Evolutionary conservation across 2,329 filamentous ascomycete species (phyloP).

Genomic region (Plenodomus biglobosus): DNA sequence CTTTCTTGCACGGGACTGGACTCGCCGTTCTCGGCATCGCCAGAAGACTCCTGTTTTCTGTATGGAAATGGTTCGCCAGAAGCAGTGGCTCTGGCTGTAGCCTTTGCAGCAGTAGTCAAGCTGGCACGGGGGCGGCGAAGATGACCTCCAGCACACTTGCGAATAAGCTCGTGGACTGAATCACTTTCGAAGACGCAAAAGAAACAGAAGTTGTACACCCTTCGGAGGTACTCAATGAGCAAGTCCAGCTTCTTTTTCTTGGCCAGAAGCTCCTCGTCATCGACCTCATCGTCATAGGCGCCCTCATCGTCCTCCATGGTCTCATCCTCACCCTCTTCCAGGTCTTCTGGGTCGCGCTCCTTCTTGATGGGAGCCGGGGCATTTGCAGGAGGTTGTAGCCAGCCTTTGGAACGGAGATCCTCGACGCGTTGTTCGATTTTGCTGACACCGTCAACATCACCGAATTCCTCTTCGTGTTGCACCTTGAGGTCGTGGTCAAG

Average conservation of each 20-base stretch:
- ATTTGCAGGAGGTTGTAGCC: slow-evolving; percentile 67
- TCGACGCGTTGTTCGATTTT: slow-evolving; percentile 88
- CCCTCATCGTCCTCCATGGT: slow-evolving; percentile 65
- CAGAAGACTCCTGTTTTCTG: slow-evolving; percentile 70
- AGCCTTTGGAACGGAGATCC: slow-evolving; percentile 72
- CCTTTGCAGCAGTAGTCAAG: slow-evolving; percentile 78
- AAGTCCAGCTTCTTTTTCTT: slow-evolving; percentile 98
- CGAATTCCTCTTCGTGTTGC: slow-evolving; percentile 54
- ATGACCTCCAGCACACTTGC: slow-evolving; percentile 97
- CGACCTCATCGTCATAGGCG: slow-evolving; percentile 72
- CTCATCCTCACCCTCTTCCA: slow-evolving; percentile 74
- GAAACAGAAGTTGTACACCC: slow-evolving; percentile 98
- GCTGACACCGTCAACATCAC: slow-evolving; percentile 63
- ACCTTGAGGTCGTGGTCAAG: slow-evolving; percentile 82
- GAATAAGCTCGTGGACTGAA: slow-evolving; percentile 90
- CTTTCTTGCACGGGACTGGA: slow-evolving; percentile 73
- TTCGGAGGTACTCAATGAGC: slow-evolving; percentile 91
- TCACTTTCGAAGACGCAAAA: slow-evolving; percentile 99
- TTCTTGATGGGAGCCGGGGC: slow-evolving; percentile 59
- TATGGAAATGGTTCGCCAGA: slow-evolving; percentile 79
- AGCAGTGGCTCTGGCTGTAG: slow-evolving; percentile 82
- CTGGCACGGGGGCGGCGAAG: slow-evolving; percentile 86
- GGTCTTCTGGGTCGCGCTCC: slow-evolving; percentile 62
- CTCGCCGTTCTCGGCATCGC: slow-evolving; percentile 64
- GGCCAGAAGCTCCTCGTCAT: slow-evolving; percentile 83